Evolutionary conservation across 1,139 yeast genomes (phyloP), one percentile per base, ranked within the genome.

Genomic region (Candida sp.): DNA sequence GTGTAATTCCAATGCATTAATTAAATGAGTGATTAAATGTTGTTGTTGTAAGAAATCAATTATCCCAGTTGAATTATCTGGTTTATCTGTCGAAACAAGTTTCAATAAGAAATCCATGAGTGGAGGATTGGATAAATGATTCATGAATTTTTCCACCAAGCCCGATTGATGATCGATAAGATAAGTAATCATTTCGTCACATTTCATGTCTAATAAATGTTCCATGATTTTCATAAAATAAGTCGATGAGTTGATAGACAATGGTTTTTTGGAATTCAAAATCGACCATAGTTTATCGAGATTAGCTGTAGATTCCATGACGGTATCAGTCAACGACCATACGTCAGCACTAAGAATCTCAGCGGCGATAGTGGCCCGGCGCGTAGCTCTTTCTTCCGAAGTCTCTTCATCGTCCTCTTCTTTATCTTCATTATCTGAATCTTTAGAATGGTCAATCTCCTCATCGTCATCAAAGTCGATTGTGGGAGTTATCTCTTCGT

Each of bases 161-260:
- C 72, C 64, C 15, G 83, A 77, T 57, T 85, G 87, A 46, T 79
- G 74, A 49, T 83, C 80, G 48, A 87, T 81, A 34, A 73, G 61
- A 58, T 83, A 87, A 27, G 79, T 75, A 43, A 87, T 77, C 87
- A 86, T 82, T 56, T 84, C 90, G 50, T 84, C 89, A 48, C 90
- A 82, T 66, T 93, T 91, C 84, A 89, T 88, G 61, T 90, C 97
- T 50, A 93, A 69, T 54, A 93, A 72, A 58, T 91, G 95, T 63
- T 93, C 99, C 73, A 88, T 90, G 51, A 95, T 89, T 63, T 90
- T 91, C 83, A 95, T 89, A 64, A 95, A 90, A 63, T 86, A 87
- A 1, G 96, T 85, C 25, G 97, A 90, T 37, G 87, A 75, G 47
- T 81, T 77, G 52, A 89, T 87, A 35, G 90, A 81, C 44, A 91